phyloP scores from a whole-genome alignment of 2,329 filamentous ascomycete genomes.

The Cercospora canescens region DNA sequence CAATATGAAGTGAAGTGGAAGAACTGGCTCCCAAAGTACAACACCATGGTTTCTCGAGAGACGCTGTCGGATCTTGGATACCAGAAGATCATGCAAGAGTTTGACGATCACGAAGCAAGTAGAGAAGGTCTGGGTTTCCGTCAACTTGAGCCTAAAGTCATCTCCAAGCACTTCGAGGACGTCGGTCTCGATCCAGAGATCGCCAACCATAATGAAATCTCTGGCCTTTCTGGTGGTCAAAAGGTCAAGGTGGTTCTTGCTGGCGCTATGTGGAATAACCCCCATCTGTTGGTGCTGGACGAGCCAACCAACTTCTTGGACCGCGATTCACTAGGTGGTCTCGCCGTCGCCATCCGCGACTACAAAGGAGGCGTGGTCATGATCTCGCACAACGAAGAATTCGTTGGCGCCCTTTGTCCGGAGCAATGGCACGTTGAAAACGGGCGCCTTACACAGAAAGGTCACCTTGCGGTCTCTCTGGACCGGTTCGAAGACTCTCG shows the following conservation, averaged over 20 bases:
- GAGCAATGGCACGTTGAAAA: slow-evolving; percentile 96
- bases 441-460: slow-evolving; percentile 82
- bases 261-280: slow-evolving; percentile 76
- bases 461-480: slow-evolving; percentile 68
- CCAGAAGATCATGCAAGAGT: slow-evolving; percentile 92
- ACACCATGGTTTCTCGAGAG: slow-evolving; percentile 89
- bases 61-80: slow-evolving; percentile 85
- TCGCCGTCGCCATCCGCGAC: slow-evolving; percentile 96
- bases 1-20: slow-evolving; percentile 99
- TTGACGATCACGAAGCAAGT: slow-evolving; percentile 98
- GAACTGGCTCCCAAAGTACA: slow-evolving; percentile 84
- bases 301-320: slow-evolving; percentile 99
- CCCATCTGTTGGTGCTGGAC: slow-evolving; percentile 93
- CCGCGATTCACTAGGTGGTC: slow-evolving; percentile 91
- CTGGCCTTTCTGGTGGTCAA: slow-evolving; percentile 91
- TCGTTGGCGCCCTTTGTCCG: slow-evolving; percentile 90
- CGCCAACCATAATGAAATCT: slow-evolving; percentile 98
- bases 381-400: slow-evolving; percentile 99
- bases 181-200: slow-evolving; percentile 95
- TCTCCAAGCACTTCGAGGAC: slow-evolving; percentile 97
- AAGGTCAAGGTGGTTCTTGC: slow-evolving; percentile 99
- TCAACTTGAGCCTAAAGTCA: slow-evolving; percentile 86
- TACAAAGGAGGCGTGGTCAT: slow-evolving; percentile 98
- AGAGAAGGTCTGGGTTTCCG: slow-evolving; percentile 97
- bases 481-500: slow-evolving; percentile 86